Evolutionary conservation across 495 filamentous ascomycete species (phyloP), one percentile per base, ranked within the genome.

Genomic region (Pseudevernia furfuracea): DNA sequence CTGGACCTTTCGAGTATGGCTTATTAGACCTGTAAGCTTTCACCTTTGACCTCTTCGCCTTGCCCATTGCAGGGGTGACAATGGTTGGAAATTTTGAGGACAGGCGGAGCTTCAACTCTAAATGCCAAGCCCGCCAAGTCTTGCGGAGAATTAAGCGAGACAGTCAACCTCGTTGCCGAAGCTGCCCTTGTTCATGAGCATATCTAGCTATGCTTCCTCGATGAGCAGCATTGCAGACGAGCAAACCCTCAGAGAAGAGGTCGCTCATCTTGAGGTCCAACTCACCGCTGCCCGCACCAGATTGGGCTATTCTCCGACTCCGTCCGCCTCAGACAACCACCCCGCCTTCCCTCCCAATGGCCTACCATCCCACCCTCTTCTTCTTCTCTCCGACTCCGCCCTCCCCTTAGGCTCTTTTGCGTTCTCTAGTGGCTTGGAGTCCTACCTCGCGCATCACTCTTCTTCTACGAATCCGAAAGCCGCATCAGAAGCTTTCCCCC

Each of bases 321-420:
- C 66, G 57, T 57, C 36, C 60, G 12, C 46, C 21, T 58, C 60
- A 12, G n/a, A 46, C 59, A 48, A 55, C 55, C 44, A 61, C 65
- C 58, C 59, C 49, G 25, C 57, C 8, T 30, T 46, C 19, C 38
- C 59, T 4, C 39, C 34, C 49, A 25, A 62, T 34, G 48, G 49
- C 36, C 63, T 68, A 61, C 38, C 65, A 76, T 77, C 80, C 37
- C 94, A 97, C 76, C 84, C 90, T 62, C 87, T 97, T 66, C 86
- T 97, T 59, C 84, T 97, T 17, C 88, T 99, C 69, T 88, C 94
- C 41, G 94, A 99, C 81, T 96, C 94, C 11, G 94, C 94, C 44
- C 86, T 99, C 11, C 94, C 94, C 11, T 80, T 99, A 0, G 95
- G 95, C 70, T 95, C 92, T 48, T 99, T 99, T 77, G 94, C 94